Evolutionary conservation across 176 grass and related monocot species (phyloP).

Genomic region (Aegilops tauschii): DNA sequence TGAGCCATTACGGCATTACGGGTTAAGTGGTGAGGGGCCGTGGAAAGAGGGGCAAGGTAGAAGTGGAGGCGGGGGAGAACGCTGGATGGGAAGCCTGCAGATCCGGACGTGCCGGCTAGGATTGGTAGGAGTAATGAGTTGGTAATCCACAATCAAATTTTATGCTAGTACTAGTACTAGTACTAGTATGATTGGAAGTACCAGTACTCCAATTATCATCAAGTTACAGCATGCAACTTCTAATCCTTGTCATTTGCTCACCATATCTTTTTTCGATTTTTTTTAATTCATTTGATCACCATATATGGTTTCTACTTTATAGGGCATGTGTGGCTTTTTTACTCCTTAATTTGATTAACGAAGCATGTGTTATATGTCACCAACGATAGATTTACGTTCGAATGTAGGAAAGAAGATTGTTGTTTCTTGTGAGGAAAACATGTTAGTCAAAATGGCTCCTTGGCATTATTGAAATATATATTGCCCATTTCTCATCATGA

Average conservation of each 20-base stretch:
- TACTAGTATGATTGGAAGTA: not conserved
- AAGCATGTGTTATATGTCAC: too few relatives aligned
- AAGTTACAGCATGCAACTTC: not conserved
- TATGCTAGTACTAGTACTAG: not conserved
- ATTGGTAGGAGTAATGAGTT: conserved; percentile 10
- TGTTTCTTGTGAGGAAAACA: too few relatives aligned
- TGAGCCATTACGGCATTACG: not conserved
- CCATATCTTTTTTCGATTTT: too few relatives aligned
- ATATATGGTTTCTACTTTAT: too few relatives aligned
- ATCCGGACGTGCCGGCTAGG: not conserved
- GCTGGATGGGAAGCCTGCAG: not conserved
- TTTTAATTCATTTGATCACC: not conserved
- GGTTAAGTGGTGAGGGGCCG: not conserved
- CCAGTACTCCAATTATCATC: not conserved
- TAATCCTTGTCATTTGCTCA: not conserved
- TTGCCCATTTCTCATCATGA: too few relatives aligned
- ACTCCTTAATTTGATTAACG: too few relatives aligned
- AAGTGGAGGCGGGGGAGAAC: conserved; percentile 3
- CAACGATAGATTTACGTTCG: too few relatives aligned
- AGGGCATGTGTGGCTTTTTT: too few relatives aligned
- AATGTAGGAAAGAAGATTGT: too few relatives aligned
- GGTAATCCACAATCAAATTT: not conserved
- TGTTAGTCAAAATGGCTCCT: too few relatives aligned
- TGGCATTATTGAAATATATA: too few relatives aligned
- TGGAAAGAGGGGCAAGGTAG: not conserved